Percentiles rank a stretch among this genome's conserved stretches.
phyloP scores from a whole-genome alignment of 73 alveolate species.

The Halteria grandinella region DNA sequence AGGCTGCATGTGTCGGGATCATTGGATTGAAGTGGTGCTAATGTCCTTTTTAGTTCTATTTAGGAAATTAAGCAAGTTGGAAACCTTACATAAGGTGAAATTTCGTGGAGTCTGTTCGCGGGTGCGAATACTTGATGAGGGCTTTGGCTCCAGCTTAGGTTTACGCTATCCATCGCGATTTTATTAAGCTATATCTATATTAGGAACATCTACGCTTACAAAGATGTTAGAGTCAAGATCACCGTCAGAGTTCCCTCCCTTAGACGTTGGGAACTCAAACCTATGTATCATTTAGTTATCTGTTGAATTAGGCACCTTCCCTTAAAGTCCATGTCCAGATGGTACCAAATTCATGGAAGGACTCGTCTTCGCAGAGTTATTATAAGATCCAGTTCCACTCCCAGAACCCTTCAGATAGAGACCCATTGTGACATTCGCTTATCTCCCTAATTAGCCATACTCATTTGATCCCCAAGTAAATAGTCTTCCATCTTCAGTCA shows the following conservation, averaged over 20 bases:
- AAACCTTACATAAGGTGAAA: neutral
- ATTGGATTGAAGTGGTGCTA: no score
- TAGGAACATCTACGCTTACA: neutral
- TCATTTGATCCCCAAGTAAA: slow-evolving; percentile 95
- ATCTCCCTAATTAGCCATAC: slow-evolving; percentile 86
- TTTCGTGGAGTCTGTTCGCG: slow-evolving; percentile 26
- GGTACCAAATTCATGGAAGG: slow-evolving; percentile 39
- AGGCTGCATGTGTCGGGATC: no score
- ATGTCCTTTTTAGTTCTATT: slow-evolving; percentile 27
- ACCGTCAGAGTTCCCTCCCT: slow-evolving; percentile 40
- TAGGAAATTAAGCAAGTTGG: neutral
- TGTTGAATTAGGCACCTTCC: slow-evolving; percentile 7
- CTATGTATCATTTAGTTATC: slow-evolving; percentile 11
- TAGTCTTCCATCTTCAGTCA: slow-evolving; percentile 70
- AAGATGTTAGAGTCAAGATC: slow-evolving; percentile 20
- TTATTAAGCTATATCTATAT: neutral
- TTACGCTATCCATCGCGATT: slow-evolving; percentile 16
- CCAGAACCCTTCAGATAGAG: slow-evolving; percentile 41
- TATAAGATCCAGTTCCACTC: slow-evolving; percentile 34
- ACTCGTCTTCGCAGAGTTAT: slow-evolving; percentile 46
- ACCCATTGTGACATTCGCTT: slow-evolving; percentile 39
- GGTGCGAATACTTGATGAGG: slow-evolving; percentile 35
- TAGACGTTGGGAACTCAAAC: slow-evolving; percentile 48
- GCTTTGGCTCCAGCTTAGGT: slow-evolving; percentile 26
- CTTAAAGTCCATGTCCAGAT: neutral